Evolutionary conservation across 2,329 filamentous ascomycete genomes (phyloP).

Genomic region (Venturia effusa): DNA sequence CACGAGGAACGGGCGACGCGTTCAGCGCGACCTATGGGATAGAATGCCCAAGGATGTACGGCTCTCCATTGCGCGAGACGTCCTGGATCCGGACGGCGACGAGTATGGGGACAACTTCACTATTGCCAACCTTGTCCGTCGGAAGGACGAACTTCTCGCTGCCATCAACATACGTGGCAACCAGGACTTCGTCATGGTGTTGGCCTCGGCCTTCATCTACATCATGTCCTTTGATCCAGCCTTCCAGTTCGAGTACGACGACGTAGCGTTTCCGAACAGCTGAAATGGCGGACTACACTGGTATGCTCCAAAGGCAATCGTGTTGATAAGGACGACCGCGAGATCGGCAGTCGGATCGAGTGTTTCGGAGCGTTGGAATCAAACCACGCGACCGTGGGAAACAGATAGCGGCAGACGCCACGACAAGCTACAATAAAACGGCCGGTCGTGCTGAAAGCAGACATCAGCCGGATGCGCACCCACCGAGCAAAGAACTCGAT

Average conservation of each 20-base stretch:
- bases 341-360: no score
- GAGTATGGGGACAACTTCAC: background rate
- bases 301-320: no score
- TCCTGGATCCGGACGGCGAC: background rate
- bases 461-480: no score
- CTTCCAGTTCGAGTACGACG: background rate
- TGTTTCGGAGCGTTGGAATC: no score
- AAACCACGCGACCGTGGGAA: no score
- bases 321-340: no score
- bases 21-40: background rate
- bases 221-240: slow-evolving; percentile 1
- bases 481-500: no score
- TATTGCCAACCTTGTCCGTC: background rate
- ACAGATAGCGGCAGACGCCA: no score
- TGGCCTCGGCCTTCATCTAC: background rate
- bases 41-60: background rate
- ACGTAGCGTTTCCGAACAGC: background rate
- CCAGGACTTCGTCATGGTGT: background rate
- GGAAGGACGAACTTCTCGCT: background rate
- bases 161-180: background rate
- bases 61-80: slow-evolving; percentile 2
- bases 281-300: background rate
- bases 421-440: no score
- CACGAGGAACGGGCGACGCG: background rate
- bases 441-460: no score